These are phyloP conservation scores for Mayamaea pseudoterrestris DNA, from an alignment of 108 stramenopile genomes.

Conservation along the genomic window DNA sequence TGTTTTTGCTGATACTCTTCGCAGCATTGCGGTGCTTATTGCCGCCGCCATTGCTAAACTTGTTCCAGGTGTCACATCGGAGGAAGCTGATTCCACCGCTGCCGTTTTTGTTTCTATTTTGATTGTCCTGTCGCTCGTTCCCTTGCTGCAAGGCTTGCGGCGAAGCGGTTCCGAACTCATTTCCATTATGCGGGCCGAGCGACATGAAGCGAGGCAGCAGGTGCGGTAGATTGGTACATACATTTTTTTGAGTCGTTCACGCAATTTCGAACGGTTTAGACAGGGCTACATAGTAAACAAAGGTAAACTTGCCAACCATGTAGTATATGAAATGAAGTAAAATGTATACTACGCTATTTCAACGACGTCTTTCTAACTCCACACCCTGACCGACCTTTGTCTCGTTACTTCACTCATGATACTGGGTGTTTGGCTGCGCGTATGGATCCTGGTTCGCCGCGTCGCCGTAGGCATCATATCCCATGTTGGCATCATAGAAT, in stretches of 20 bases:
- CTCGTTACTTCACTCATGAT: too few relatives aligned
- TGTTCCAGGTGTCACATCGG: constrained; percentile 30
- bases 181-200: constrained; percentile 11
- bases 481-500: constrained; percentile 1
- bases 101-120: constrained; percentile 62
- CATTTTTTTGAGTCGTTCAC: neutral
- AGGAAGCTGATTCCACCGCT: constrained; percentile 53
- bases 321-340: neutral
- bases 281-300: neutral
- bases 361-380: too few relatives aligned
- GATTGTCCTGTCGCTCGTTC: constrained; percentile 44
- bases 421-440: constrained; percentile 3
- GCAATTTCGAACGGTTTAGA: neutral
- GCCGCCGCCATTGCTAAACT: constrained; percentile 42
- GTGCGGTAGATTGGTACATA: neutral
- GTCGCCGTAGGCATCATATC: constrained; percentile 3
- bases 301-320: neutral
- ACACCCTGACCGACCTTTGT: too few relatives aligned
- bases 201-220: neutral
- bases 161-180: constrained; percentile 27
- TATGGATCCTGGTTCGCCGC: constrained; percentile 3
- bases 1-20: constrained; percentile 75
- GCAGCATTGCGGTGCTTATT: constrained; percentile 56
- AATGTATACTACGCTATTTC: neutral
- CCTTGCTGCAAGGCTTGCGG: constrained; percentile 41